Percentiles rank a stretch among this genome's conserved stretches.
Evolutionary conservation across 305 asterid genomes (phyloP).

Genomic region (Rubia occidens): DNA sequence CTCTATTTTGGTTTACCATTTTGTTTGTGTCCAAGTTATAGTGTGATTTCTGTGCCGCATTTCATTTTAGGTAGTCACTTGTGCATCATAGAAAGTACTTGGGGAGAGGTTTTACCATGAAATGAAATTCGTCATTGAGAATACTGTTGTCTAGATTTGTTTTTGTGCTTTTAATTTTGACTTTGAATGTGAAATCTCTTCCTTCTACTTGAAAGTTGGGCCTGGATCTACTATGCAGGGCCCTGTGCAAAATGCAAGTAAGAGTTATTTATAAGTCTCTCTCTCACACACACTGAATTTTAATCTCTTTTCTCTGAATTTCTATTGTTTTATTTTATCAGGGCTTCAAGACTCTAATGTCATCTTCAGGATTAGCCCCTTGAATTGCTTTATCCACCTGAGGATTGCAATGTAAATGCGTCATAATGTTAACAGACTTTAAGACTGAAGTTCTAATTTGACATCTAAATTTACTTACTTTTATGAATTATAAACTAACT

Average conservation of each 20-base stretch:
- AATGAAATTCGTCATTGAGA: not conserved
- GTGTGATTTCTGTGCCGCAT: not conserved
- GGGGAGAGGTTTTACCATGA: not conserved
- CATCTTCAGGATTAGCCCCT: conserved; percentile 48
- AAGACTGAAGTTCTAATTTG: not conserved
- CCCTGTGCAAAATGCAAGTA: conserved; percentile 53
- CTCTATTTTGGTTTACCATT: not conserved
- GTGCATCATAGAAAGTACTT: not conserved
- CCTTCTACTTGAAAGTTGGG: conserved; percentile 51
- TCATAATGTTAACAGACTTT: conserved; percentile 30
- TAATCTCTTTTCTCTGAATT: conserved; percentile 12
- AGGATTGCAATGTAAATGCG: conserved; percentile 83
- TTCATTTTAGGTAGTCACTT: not conserved
- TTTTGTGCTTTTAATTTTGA: not conserved
- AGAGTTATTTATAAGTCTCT: conserved; percentile 40
- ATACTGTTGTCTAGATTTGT: not conserved
- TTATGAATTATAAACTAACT: not conserved
- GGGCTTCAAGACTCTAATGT: conserved; percentile 52
- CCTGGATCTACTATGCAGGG: conserved; percentile 77
- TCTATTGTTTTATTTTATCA: conserved; percentile 19
- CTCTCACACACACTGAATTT: conserved; percentile 7
- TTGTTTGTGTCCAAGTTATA: not conserved
- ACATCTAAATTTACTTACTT: not conserved
- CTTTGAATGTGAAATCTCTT: conserved; percentile 21
- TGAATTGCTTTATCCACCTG: conserved; percentile 76